Base-by-base conservation (phyloP, 768 basidiomycete species). In the Phlebiopsis gigantea region DNA sequence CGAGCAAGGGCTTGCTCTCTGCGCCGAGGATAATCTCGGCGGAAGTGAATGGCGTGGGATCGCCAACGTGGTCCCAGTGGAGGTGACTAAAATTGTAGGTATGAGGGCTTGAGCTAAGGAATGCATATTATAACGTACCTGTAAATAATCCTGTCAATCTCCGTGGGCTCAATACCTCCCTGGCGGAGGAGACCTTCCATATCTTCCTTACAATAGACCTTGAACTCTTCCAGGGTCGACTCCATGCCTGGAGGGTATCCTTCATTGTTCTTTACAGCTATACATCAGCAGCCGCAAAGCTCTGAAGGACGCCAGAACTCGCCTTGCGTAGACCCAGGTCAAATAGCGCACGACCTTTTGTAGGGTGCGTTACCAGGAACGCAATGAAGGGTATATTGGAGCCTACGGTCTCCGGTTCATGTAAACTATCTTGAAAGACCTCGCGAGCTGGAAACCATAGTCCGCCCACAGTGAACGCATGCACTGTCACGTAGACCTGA, bases 311-410 rank as follows among this genome's bases (percentile, higher is more conserved):
- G 10, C 30, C 5, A 28, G 29, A 3, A 19, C 34, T 12, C 29
- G 50, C 77, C 43, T 73, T 72, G 25, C 81, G 76, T 8, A 79
- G 70, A 8, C 83, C 83, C 19, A 85, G 74, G 57, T 85, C 85
- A 58, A 85, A 84, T 41, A 68, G 52, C 81, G 63, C 28, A 70
- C 75, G 12, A 69, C 63, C 1, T 69, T 65, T 1, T 65, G 73
- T 17, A 1, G 79, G 78, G 61, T 85, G 83, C 10, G 69, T 72
- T 39, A 84, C 65, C 53, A 77, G 73, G 66, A 84, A 85, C 1
- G 78, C 72, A 44, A 85, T 72, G 14, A 77, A 75, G 2, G 83
- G 84, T n/a, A 56, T 52, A 3, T 47, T 25, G 1, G 48, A 21
- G 21, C 54, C 58, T 5, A 45, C 41, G 2, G 21, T 28, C 14